Base-by-base conservation (phyloP, 2,329 filamentous ascomycete species). In the Xylariaceae sp. region DNA sequence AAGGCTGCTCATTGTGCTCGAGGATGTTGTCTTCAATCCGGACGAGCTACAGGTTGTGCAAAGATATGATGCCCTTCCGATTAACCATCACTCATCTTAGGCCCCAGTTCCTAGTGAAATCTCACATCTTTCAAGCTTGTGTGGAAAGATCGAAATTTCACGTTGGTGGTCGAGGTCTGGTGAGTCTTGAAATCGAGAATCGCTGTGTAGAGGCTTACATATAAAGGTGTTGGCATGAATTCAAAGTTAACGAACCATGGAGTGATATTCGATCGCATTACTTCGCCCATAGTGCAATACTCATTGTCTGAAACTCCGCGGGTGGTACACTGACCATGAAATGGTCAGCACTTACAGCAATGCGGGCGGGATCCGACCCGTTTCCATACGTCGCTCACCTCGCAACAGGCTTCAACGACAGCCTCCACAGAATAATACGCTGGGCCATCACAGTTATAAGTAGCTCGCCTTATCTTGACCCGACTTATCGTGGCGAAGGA, bases 211-310 rank as follows among this genome's bases (percentile, higher is more conserved):
- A 52, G 26, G 23, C 26, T 23, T 34, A 37, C n/a, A 37, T 2
- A 44, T 14, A 56, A 33, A 56, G 53, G 53, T 56, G 53, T 43
- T 56, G 36, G 36, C 53, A 56, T 41, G 45, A 56, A 29, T 43
- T 50, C 45, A 17, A 49, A 14, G 21, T 50, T n/a, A 44, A 44
- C 36, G 45, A 56, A 26, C 53, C 44, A 19, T 56, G 45, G 53
- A 50, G 43, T 21, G 53, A 43, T 41, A 19, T 29, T 16, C 49
- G 49, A 16, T 36, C 33, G 2, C 36, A 52, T 19, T 19, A 43
- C 23, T 14, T 26, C 16, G 36, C 26, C 17, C 37, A 44, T n/a
- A 44, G 16, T 8, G 39, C 49, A 4, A 12, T 43, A 12, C 23
- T 52, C 34, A 52, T 52, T 4, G 29, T 44, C 14, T 17, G 31